Evolutionary conservation across 345 rosid species (phyloP), one percentile per base, ranked within the genome.

Genomic region (Atalantia buxifolia): DNA sequence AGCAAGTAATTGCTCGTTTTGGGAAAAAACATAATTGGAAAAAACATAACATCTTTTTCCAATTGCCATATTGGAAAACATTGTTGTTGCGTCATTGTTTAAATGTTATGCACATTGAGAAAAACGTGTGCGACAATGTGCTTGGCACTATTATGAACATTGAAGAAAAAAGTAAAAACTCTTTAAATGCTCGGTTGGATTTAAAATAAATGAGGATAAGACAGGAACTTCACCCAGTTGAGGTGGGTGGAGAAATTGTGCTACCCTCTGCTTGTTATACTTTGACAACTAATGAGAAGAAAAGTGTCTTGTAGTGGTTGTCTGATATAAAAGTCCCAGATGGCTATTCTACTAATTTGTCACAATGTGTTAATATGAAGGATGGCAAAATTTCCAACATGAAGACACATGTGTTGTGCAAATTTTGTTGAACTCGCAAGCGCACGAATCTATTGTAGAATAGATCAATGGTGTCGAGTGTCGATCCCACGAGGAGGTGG

Each of bases 71-170:
- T 55, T 72, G 31, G 74, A 35, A 55, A 1, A 36, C 21, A 3
- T 25, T 42, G 0, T 12, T 72, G 5, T 38, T 78, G 21, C 19
- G 35, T 7, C 66, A 57, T 9, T 70, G 67, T 21, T 63, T 81
- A 9, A 66, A 82, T 69, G 72, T 31, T 2, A 78, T 78, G 56
- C 76, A 78, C 6, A 66, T 69, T 13, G 78, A 76, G 40, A 80
- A 72, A 9, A 80, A 69, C 56, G 3, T 83, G 45, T 30, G 45
- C 30, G 74, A 73, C 18, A 83, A 65, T 69, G 18, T 73, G 0
- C 13, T 76, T 5, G 56, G 69, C 1, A 77, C 79, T 1, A 0
- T 83, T 2, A 19, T 80, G 42, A 69, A 80, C 35, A 4, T 73
- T 0, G 21, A 77, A 10, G 68, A 68, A 0, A 83, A 74, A 7